Evolutionary conservation across 805 yeast species (phyloP), one percentile per base, ranked within the genome.

Genomic region (Starmerella etchellsii): DNA sequence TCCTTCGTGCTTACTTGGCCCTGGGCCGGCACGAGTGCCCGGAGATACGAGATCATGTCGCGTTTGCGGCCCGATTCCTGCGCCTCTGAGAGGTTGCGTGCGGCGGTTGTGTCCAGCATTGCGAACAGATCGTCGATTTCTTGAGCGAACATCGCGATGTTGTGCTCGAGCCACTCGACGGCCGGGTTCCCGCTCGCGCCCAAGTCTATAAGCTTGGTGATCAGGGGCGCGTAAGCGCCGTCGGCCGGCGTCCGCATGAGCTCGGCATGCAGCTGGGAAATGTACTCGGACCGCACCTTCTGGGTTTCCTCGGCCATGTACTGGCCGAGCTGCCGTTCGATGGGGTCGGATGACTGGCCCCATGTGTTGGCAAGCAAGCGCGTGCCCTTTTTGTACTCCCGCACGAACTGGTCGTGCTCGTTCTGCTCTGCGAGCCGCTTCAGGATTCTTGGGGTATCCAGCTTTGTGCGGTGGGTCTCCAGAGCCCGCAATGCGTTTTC

Each of bases 161-260:
- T 78, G 16, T 69, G 59, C 31, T 68, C 62, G 23, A 80, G 67
- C 75, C 84, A 80, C 39, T 69, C 73, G 19, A 67, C 55, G 5
- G 79, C 71, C 4, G 88, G 88, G 54, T 74, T 78, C 41, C 73
- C 76, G 34, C 64, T 68, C 2, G 71, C 68, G n/a, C 76, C 79
- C 26, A 81, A 60, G 46, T 78, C 82, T 34, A 76, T 57, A 26
- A 80, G 61, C 48, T 70, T 71, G n/a, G 69, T 65, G 20, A 78
- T 69, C 24, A 55, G 39, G 24, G 52, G 56, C 19, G 60, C 50
- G 44, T 61, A 62, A 35, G 59, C 51, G 18, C 56, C 58, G 19
- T 62, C 61, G 1, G 60, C 52, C 4, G 54, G 42, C 1, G 66
- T 41, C 7, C 46, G 37, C 22, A 54, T 49, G 34, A 80, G 61